phyloP scores from a whole-genome alignment of 179 eudicot genomes.

The Carnegiea gigantea region DNA sequence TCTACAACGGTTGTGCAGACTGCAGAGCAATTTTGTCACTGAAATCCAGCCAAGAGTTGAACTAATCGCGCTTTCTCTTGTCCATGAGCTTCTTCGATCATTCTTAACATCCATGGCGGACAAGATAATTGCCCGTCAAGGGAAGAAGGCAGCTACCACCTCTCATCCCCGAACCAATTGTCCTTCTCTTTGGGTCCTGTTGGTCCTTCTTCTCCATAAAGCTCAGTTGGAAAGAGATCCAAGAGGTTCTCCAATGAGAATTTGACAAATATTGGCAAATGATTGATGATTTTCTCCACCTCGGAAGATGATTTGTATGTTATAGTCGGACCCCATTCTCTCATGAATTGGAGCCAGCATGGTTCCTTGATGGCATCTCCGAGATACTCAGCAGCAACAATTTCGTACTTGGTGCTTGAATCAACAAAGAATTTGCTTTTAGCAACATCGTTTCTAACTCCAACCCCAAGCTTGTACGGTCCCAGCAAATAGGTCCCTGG shows the following conservation, averaged over 20 bases:
- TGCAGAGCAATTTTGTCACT: background rate
- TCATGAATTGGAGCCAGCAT: constrained; percentile 54
- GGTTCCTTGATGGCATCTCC: constrained; percentile 46
- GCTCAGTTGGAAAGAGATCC: constrained; percentile 48
- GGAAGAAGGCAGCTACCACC: constrained; percentile 26
- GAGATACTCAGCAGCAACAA: constrained; percentile 65
- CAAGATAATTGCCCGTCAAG: background rate
- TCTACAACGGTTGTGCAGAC: background rate
- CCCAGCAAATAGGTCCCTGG: constrained; percentile 58
- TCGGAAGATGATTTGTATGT: constrained; percentile 38
- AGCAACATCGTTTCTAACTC: constrained; percentile 62
- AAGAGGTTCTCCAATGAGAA: constrained; percentile 41
- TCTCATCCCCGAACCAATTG: constrained; percentile 50
- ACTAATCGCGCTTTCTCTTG: background rate
- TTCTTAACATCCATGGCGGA: background rate
- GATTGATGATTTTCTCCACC: constrained; percentile 41
- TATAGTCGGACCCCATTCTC: constrained; percentile 68
- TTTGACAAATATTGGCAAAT: constrained; percentile 35
- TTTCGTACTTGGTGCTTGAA: constrained; percentile 43
- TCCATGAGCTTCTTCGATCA: background rate
- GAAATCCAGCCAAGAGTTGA: background rate
- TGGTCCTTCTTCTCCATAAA: constrained; percentile 50
- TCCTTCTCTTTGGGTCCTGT: constrained; percentile 56
- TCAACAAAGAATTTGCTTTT: constrained; percentile 55
- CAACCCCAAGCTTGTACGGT: constrained; percentile 46